phyloP scores from a whole-genome alignment of 306 rosid species.

The Castanea mollissima region DNA sequence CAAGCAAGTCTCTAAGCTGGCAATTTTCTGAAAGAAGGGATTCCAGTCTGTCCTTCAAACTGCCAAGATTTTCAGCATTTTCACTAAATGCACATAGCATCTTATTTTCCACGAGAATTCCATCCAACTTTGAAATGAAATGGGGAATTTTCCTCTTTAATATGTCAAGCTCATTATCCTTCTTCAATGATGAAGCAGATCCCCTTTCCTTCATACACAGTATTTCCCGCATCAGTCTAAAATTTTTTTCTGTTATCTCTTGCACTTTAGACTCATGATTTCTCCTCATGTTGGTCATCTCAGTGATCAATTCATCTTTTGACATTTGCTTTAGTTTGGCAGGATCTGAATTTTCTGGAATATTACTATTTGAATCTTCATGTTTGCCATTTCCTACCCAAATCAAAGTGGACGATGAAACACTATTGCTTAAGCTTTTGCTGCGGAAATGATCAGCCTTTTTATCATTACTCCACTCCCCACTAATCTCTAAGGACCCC shows the following conservation, averaged over 20 bases:
- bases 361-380: conserved; percentile 36
- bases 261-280: conserved; percentile 76
- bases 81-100: conserved; percentile 33
- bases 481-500: conserved; percentile 62
- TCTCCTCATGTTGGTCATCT: conserved; percentile 75
- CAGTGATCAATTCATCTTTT: conserved; percentile 47
- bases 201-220: conserved; percentile 52
- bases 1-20: conserved; percentile 55
- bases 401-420: conserved; percentile 21
- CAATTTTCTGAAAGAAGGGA: conserved; percentile 52
- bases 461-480: conserved; percentile 49
- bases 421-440: conserved; percentile 39
- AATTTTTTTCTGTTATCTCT: conserved; percentile 55
- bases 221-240: conserved; percentile 53
- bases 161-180: conserved; percentile 68
- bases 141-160: conserved; percentile 65
- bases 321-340: conserved; percentile 40
- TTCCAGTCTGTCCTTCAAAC: conserved; percentile 62
- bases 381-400: conserved; percentile 73
- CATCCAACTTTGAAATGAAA: conserved; percentile 63
- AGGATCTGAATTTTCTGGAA: conserved; percentile 50
- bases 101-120: conserved; percentile 54
- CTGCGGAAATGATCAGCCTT: conserved; percentile 43
- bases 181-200: conserved; percentile 52
- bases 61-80: conserved; percentile 48